Conservation (phyloP, 805 yeast species). For the Starmerella gropengiesseri region DNA sequence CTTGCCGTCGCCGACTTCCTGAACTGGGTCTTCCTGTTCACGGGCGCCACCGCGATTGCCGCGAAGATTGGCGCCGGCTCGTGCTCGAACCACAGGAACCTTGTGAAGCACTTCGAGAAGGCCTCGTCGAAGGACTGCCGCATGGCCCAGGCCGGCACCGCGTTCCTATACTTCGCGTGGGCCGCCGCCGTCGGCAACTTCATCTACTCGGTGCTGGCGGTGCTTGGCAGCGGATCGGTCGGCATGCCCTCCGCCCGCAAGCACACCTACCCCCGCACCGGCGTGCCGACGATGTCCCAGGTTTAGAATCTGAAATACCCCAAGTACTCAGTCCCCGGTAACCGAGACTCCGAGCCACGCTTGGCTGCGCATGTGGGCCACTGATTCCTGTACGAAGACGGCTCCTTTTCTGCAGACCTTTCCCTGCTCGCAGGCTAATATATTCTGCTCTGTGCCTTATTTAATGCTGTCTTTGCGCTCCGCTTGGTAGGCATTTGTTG, state of each 20-base stretch:
- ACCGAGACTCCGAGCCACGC: not conserved
- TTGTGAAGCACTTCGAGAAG: slow-evolving; percentile 53
- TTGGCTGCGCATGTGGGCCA: not conserved
- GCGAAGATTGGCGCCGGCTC: slow-evolving; percentile 81
- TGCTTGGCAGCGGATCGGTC: slow-evolving; percentile 46
- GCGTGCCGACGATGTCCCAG: slow-evolving; percentile 84
- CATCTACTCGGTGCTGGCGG: slow-evolving; percentile 38
- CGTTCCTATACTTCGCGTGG: slow-evolving; percentile 77
- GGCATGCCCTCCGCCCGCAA: slow-evolving; percentile 28
- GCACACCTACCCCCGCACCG: slow-evolving; percentile 52
- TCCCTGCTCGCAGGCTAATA: slow-evolving; percentile 8
- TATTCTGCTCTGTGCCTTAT: slow-evolving; percentile 7
- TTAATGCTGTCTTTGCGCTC: slow-evolving; percentile 6
- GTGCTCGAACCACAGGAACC: slow-evolving; percentile 57
- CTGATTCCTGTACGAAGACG: not conserved
- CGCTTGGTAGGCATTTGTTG: slow-evolving; percentile 9
- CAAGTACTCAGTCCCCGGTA: not conserved
- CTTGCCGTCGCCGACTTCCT: slow-evolving; percentile 69
- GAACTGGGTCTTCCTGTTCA: slow-evolving; percentile 81
- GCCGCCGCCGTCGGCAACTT: slow-evolving; percentile 59
- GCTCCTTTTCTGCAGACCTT: not conserved
- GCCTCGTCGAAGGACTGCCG: slow-evolving; percentile 82
- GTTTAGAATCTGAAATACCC: slow-evolving; percentile 38
- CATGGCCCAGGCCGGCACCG: slow-evolving; percentile 78
- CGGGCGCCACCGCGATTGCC: slow-evolving; percentile 92